A percentile compares a stretch with the other conserved stretches of the same genome.
Evolutionary conservation across 2,329 filamentous ascomycete genomes (phyloP).

Genomic region (Botrytis medusae): DNA sequence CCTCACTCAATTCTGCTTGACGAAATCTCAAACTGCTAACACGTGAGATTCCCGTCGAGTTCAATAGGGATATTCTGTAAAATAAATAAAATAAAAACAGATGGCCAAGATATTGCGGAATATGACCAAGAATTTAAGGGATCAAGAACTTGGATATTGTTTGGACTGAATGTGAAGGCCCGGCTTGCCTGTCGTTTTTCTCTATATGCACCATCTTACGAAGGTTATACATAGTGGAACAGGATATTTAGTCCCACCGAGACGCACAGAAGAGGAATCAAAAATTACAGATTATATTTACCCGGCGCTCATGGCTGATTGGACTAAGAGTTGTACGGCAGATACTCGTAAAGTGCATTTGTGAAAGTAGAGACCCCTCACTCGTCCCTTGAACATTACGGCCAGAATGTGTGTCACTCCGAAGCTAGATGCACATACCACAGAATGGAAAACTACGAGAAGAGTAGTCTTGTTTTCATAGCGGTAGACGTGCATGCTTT

Average conservation of each 20-base stretch:
- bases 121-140: background rate
- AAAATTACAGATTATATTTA: background rate
- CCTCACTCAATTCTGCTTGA: background rate
- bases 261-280: background rate
- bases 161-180: background rate
- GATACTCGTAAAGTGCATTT: background rate
- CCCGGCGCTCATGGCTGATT: background rate
- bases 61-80: background rate
- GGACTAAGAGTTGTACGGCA: too few relatives aligned
- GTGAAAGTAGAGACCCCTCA: background rate
- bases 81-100: too few relatives aligned
- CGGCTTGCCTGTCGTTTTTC: too few relatives aligned
- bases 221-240: too few relatives aligned
- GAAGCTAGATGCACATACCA: background rate
- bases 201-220: too few relatives aligned
- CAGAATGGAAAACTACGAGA: background rate
- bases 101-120: background rate
- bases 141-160: background rate
- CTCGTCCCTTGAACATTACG: background rate
- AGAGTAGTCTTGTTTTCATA: background rate
- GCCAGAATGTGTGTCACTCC: background rate
- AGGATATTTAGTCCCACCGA: too few relatives aligned
- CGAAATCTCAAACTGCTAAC: background rate
- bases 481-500: background rate
- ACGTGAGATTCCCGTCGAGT: background rate